Base-by-base conservation (phyloP, 306 rosid species). In the Cucurbita ficifolia region DNA sequence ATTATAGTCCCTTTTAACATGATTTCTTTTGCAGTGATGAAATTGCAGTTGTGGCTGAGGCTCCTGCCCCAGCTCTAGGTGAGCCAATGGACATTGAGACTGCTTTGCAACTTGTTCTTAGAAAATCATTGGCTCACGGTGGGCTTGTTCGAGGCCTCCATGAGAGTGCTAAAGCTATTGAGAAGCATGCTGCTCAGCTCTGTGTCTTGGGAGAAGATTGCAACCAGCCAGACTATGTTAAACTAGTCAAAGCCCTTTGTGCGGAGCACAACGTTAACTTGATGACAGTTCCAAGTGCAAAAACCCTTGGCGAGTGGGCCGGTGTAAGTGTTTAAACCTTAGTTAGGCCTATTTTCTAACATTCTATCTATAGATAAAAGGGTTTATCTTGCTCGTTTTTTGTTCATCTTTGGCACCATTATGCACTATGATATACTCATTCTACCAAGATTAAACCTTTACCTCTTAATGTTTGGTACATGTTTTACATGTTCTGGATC, bases 251-350 rank as follows among this genome's bases (percentile, higher is more conserved):
- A 80, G 96, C 78, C 8, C 96, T 92, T 21, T 92, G 98, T 46
- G 88, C 91, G 0, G 96, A 92, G 77, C 98, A 92, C 81, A 90
- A 78, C 17, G 91, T 89, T 9, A 86, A 88, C 72, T 77, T 92
- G 71, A 62, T 92, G 80, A 83, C 95, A 1, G 87, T 92, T 75
- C 96, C 96, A 2, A 88, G 86, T 58, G 88, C 98, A 19, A 92
- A 92, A 78, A 92, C 93, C 48, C 96, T 92, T 22, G 98, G 98
- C 61, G 96, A 92, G 81, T 92, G 98, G 98, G 88, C 88, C 70
- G 96, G 98, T 75, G 98, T 92, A 88, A 88, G 96, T 86, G 29
- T 29, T 59, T 14, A 45, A 45, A 57, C 22, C 18, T 24, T 55
- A 4, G 55, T 35, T 75, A 14, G 5, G 8, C 16, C 7, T 42